Conservation (phyloP, 495 filamentous ascomycete genomes). For the Xylaria bambusicola region DNA sequence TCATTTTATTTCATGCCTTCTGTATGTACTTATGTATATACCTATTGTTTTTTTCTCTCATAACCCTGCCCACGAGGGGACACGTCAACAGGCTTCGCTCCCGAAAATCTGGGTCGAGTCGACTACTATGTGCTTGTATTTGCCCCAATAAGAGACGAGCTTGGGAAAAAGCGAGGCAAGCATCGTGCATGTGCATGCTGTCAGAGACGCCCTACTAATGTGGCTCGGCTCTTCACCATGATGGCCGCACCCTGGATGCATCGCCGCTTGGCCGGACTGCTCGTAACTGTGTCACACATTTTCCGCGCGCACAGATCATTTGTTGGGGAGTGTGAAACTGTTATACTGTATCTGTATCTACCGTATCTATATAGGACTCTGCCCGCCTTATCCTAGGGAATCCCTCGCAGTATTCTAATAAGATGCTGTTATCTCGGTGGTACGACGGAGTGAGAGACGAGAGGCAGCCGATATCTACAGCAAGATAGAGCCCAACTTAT, state of each 20-base stretch:
- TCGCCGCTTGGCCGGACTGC: slow-evolving; percentile 16
- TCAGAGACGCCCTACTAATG: slow-evolving; percentile 5
- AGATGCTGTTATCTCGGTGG: slow-evolving; percentile 14
- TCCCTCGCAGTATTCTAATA: slow-evolving; percentile 2
- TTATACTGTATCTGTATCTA: too few relatives aligned
- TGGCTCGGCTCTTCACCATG: slow-evolving; percentile 15
- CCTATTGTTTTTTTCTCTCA: too few relatives aligned
- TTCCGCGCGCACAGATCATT: background rate
- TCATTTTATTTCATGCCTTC: too few relatives aligned
- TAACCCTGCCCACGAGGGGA: too few relatives aligned
- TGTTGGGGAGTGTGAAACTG: slow-evolving; percentile 1
- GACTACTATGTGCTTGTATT: background rate
- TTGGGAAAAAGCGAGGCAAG: slow-evolving; percentile 16
- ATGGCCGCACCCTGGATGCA: slow-evolving; percentile 12
- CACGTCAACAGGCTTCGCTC: slow-evolving; percentile 20
- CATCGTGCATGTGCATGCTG: slow-evolving; percentile 17
- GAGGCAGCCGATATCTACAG: slow-evolving; percentile 11
- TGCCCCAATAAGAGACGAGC: slow-evolving; percentile 13
- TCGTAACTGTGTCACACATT: slow-evolving; percentile 10
- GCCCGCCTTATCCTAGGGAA: slow-evolving; percentile 7
- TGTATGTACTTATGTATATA: too few relatives aligned
- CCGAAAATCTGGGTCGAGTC: slow-evolving; percentile 15
- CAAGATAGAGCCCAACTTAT: background rate
- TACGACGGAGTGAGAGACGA: slow-evolving; percentile 1
- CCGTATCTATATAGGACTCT: slow-evolving; percentile 1